Base-by-base conservation (phyloP, 1,284 basidiomycete species). In the Sparassis latifolia region DNA sequence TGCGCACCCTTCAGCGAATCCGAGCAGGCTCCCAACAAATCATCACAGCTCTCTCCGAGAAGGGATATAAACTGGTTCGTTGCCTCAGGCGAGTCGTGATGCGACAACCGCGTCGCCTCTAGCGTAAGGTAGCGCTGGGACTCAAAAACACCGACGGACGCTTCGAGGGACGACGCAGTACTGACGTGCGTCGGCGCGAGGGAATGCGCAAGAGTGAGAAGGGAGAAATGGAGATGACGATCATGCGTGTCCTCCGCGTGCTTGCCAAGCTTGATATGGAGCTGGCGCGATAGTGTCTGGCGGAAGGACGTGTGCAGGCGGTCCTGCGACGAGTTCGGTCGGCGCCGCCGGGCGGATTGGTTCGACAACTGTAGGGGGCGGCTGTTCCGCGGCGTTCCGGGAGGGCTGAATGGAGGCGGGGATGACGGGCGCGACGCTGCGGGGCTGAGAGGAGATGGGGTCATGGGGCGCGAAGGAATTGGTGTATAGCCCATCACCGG, bases 111-210 rank as follows among this genome's bases (percentile, higher is more conserved):
- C 7, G 69, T 76, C 10, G 79, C 75, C 62, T 93, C 90, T 3
- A 92, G 70, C 55, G 91, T 81, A 60, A 91, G 75, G 62, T 92
- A 92, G 35, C 82, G 70, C 60, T 88, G 82, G 9, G 79, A 82
- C 66, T 93, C 90, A 58, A 92, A 92, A 6, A 90, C 80, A 0
- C 89, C 91, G 0, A 93, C 91, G 0, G 80, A 81, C 35, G 78
- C 72, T 62, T 89, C 80, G 45, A 41, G 48, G 9, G 53, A 47
- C 4, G 46, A 31, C 29, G 44, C 40, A 29, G 44, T 10, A 10
- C 54, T 50, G 1, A 55, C 50, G 32, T 54, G 55, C 43, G 58
- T 50, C 3, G 57, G 41, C 2, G 60, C 53, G 27, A 64, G 59
- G 28, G 48, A 31, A 47, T 63, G 62, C 10, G 62, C 62, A 32